phyloP scores from a whole-genome alignment of 192 early-diverging fungal genomes.

The Cetraspora pellucida region DNA sequence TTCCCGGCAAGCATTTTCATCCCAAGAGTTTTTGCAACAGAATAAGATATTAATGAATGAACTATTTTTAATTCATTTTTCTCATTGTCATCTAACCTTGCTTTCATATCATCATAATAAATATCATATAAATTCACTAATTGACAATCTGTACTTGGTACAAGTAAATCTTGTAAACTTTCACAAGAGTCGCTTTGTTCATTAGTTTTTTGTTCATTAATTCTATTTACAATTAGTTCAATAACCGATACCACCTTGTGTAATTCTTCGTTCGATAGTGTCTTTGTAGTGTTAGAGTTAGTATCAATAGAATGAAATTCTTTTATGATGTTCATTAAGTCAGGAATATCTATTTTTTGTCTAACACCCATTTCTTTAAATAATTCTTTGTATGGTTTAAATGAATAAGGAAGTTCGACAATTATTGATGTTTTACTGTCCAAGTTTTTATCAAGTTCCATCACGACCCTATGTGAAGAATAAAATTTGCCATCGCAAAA shows the following conservation, averaged over 20 bases:
- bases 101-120: slow-evolving; percentile 13
- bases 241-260: not conserved
- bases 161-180: not conserved
- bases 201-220: too few relatives aligned
- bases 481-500: not conserved
- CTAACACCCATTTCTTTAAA: slow-evolving; percentile 12
- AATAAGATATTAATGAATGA: not conserved
- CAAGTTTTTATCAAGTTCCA: not conserved
- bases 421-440: not conserved
- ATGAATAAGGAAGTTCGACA: not conserved
- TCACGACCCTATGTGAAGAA: not conserved
- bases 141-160: not conserved
- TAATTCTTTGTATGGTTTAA: not conserved
- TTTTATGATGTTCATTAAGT: not conserved
- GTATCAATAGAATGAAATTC: not conserved
- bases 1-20: not conserved
- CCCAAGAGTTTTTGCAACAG: not conserved
- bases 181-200: not conserved
- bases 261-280: not conserved
- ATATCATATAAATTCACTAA: slow-evolving; percentile 1
- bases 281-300: not conserved
- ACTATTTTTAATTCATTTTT: not conserved
- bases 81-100: not conserved
- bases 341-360: not conserved
- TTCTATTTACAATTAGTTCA: slow-evolving; percentile 3